Evolutionary conservation across 495 filamentous ascomycete genomes (phyloP), one percentile per base, ranked within the genome.

Genomic region (Amorphotheca resinae): DNA sequence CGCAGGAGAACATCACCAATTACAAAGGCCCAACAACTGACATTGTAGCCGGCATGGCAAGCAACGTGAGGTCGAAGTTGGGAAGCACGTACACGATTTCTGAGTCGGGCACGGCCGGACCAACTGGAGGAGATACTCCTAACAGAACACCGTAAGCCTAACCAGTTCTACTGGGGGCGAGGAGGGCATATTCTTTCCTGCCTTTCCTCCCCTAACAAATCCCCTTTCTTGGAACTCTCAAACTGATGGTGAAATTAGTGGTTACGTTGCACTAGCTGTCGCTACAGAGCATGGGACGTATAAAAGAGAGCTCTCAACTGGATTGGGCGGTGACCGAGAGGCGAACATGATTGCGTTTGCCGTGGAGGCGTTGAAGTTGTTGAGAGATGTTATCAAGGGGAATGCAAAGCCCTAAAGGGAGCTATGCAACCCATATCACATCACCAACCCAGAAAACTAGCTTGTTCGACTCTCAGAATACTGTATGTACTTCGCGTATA

Each of bases 101-200:
- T 39, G 76, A 79, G 61, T 74, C 70, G 45, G 76, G 76, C 1
- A 79, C 74, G 0, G 74, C 74, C 9, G 75, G 74, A n/a, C 76
- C 74, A 12, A 73, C 69, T 5, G 72, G 73, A 7, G 74, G 74
- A 6, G 56, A 59, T 41, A 73, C 68, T 33, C 66, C 58, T 53
- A 77, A 75, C 54, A 57, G 74, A 47, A 71, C 62, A 17, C 75
- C 75, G 66, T 74, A 54, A 55, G 68, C 64, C n/a, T n/a, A n/a
- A n/a, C n/a, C n/a, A n/a, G n/a, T n/a, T n/a, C n/a, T n/a, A n/a
- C n/a, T n/a, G n/a, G n/a, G n/a, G n/a, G n/a, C n/a, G n/a, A n/a
- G n/a, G n/a, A n/a, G n/a, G n/a, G n/a, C n/a, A n/a, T n/a, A n/a
- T n/a, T n/a, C n/a, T n/a, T n/a, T n/a, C n/a, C n/a, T n/a, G n/a